These are phyloP conservation scores for Hamamelis virginiana DNA, from an alignment of 164 flowering plant species.

Conservation along the genomic window DNA sequence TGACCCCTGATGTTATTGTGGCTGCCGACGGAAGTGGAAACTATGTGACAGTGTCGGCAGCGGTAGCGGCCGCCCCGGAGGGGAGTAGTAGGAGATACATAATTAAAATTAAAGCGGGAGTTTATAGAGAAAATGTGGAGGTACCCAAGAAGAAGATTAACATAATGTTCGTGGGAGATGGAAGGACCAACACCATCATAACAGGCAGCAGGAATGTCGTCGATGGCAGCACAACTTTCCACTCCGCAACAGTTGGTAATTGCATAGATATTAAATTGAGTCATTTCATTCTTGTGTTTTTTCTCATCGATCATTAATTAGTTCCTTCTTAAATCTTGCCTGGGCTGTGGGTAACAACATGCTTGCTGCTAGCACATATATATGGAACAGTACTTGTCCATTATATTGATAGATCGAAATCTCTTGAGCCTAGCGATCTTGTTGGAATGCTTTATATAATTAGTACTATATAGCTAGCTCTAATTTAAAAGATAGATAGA, in stretches of 20 bases:
- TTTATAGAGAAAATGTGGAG: constrained; percentile 83
- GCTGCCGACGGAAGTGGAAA: constrained; percentile 96
- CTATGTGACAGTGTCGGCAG: constrained; percentile 61
- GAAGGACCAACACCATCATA: constrained; percentile 67
- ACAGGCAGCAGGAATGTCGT: constrained; percentile 70
- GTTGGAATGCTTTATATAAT: too few relatives aligned
- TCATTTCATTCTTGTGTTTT: too few relatives aligned
- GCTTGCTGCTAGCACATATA: too few relatives aligned
- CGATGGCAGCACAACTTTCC: constrained; percentile 90
- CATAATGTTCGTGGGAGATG: constrained; percentile 87
- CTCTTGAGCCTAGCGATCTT: too few relatives aligned
- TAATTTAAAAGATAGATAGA: too few relatives aligned
- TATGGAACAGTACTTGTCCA: too few relatives aligned
- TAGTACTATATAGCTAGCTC: too few relatives aligned
- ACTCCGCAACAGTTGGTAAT: constrained; percentile 93
- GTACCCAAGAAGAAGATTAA: constrained; percentile 72
- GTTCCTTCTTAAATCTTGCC: too few relatives aligned
- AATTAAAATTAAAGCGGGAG: constrained; percentile 79
- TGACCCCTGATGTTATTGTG: constrained; percentile 63
- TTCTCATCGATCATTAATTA: not conserved
- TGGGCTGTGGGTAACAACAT: too few relatives aligned
- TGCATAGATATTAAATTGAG: not conserved
- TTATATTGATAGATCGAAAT: too few relatives aligned
- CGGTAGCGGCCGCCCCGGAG: constrained; percentile 80
- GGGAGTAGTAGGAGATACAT: constrained; percentile 61